Evolutionary conservation across 306 rosid genomes (phyloP).

Genomic region (Malus domestica): DNA sequence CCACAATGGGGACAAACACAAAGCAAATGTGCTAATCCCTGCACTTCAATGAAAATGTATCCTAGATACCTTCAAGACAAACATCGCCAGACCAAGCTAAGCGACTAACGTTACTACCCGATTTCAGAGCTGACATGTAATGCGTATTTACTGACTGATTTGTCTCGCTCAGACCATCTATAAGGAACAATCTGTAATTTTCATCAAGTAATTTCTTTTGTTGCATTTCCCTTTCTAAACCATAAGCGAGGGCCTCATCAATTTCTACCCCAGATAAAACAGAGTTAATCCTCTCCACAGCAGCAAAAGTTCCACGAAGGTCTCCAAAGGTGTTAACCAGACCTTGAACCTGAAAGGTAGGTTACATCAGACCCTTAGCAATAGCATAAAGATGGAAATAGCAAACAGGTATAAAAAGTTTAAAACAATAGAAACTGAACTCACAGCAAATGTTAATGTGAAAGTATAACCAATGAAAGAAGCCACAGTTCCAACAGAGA

Average conservation of each 20-base stretch:
- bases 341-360: slow-evolving; percentile 83
- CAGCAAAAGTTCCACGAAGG: slow-evolving; percentile 79
- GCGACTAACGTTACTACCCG: slow-evolving; percentile 48
- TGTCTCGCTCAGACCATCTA: slow-evolving; percentile 30
- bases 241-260: slow-evolving; percentile 86
- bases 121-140: slow-evolving; percentile 82
- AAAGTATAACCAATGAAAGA: slow-evolving; percentile 96
- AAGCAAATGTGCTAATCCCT: slow-evolving; percentile 1
- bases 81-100: slow-evolving; percentile 83
- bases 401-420: slow-evolving; percentile 1
- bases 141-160: slow-evolving; percentile 35
- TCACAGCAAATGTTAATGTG: slow-evolving; percentile 92
- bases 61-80: slow-evolving; percentile 72
- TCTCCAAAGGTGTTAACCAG: slow-evolving; percentile 89
- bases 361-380: slow-evolving; percentile 11
- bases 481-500: slow-evolving; percentile 88
- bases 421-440: slow-evolving; percentile 21
- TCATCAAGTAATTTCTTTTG: slow-evolving; percentile 50
- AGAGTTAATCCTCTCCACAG: slow-evolving; percentile 90
- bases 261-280: slow-evolving; percentile 69
- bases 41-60: slow-evolving; percentile 11
- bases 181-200: slow-evolving; percentile 52
- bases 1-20: not conserved
- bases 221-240: slow-evolving; percentile 81
- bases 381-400: slow-evolving; percentile 13